Base-by-base conservation (phyloP, 768 basidiomycete species). In the Suillus sp. region DNA sequence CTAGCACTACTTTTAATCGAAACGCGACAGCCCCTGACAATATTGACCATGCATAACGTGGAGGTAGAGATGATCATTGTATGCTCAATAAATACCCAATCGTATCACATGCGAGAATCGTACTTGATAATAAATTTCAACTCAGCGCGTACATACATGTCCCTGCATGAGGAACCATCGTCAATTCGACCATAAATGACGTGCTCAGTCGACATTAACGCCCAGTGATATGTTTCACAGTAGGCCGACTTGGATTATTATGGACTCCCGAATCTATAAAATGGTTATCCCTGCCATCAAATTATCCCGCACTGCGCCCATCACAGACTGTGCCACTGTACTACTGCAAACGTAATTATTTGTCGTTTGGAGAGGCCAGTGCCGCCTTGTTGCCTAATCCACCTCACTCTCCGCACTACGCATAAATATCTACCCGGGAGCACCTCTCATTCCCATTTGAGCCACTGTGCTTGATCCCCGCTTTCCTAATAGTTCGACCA, bases 181-280 rank as follows among this genome's bases (percentile, higher is more conserved):
- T 66, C 67, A 67, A 22, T 51, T 16, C n/a, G 2, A 32, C n/a
- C 30, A 34, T 16, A 40, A 51, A 67, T 67, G 43, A 60, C 67
- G 67, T 67, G 67, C 67, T 67, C 60, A 60, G 38, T 63, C 61
- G 62, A 58, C 64, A 65, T 65, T 7, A 13, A 32, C 18, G 25
- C 35, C 14, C 10, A 34, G n/a, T 50, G 20, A 2, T 20, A 51
- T 51, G 13, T 18, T 30, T 11, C 48, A 50, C 25, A 27, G 25
- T 4, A 18, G 8, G 9, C 16, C 18, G 6, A 35, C 10, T 34
- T 8, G 30, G 32, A 34, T 53, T 20, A 34, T 34, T n/a, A 11
- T 20, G 50, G 30, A 30, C 10, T 32, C 4, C 20, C 7, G 7
- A 20, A 34, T 53, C 30, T 53, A 53, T 53, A 53, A 53, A 53